phyloP scores from a whole-genome alignment of 176 grass and related monocot genomes.

The Carex scoparia region DNA sequence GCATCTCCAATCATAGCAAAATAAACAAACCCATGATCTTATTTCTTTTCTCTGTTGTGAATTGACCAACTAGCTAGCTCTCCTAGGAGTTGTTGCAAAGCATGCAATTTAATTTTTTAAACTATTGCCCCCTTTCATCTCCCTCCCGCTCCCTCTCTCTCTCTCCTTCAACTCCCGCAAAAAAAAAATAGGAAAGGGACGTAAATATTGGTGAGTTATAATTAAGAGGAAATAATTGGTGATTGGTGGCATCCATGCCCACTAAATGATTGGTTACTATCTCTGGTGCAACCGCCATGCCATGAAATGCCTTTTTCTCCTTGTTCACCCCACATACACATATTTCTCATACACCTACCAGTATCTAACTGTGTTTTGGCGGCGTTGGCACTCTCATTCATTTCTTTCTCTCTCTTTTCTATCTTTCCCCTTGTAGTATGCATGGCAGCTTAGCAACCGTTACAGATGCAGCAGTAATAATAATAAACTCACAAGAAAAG shows the following conservation, averaged over 20 bases:
- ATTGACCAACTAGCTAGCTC: conserved; percentile 25
- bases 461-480: conserved; percentile 10
- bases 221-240: conserved; percentile 12
- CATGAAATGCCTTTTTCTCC: conserved; percentile 11
- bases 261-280: conserved; percentile 30
- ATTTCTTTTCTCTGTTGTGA: conserved; percentile 56
- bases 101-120: conserved; percentile 34
- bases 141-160: background rate
- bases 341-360: conserved; percentile 24
- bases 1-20: conserved; percentile 68
- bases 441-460: conserved; percentile 9
- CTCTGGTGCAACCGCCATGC: conserved; percentile 23
- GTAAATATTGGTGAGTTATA: conserved; percentile 17
- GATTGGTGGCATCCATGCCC: conserved; percentile 15
- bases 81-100: conserved; percentile 34
- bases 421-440: background rate
- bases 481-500: conserved; percentile 18
- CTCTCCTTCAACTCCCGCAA: background rate
- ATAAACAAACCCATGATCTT: conserved; percentile 8
- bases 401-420: conserved; percentile 20
- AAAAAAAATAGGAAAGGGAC: background rate
- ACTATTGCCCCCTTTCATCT: conserved; percentile 33
- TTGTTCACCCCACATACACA: conserved; percentile 11
- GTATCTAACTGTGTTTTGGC: conserved; percentile 33
- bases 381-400: conserved; percentile 26